Evolutionary conservation across 768 basidiomycete species (phyloP).

Genomic region (Boletus sensibilis): DNA sequence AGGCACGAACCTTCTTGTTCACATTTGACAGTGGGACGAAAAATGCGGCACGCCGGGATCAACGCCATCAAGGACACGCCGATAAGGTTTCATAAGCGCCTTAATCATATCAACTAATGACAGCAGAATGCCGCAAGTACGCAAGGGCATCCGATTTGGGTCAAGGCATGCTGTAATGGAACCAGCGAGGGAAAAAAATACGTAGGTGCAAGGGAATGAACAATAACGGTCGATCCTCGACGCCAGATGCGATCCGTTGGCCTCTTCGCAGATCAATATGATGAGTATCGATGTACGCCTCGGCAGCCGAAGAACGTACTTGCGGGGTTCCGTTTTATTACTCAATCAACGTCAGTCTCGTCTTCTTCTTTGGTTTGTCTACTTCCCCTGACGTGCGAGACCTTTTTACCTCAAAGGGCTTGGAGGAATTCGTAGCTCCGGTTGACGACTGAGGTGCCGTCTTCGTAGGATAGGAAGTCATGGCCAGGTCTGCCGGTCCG

Average conservation of each 20-base stretch:
- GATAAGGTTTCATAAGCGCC: constrained; percentile 32
- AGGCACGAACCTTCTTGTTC: constrained; percentile 24
- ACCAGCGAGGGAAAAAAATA: constrained; percentile 10
- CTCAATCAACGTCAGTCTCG: constrained; percentile 23
- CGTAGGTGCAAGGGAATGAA: constrained; percentile 5
- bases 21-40: constrained; percentile 20
- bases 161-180: constrained; percentile 25
- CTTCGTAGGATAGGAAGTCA: constrained; percentile 6
- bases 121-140: constrained; percentile 17
- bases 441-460: constrained; percentile 2
- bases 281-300: constrained; percentile 11
- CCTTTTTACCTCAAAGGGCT: constrained; percentile 22
- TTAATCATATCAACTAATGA: constrained; percentile 26
- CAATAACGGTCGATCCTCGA: constrained; percentile 23
- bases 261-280: constrained; percentile 18
- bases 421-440: constrained; percentile 6
- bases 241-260: constrained; percentile 8
- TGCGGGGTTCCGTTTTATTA: constrained; percentile 17
- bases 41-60: constrained; percentile 24
- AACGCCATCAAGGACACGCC: constrained; percentile 26
- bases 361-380: constrained; percentile 26
- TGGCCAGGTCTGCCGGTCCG: constrained; percentile 13
- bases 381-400: constrained; percentile 21
- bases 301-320: constrained; percentile 23
- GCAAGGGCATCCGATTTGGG: constrained; percentile 11